Evolutionary conservation across 495 filamentous ascomycete genomes (phyloP).

Genomic region (Ramalina intermedia): DNA sequence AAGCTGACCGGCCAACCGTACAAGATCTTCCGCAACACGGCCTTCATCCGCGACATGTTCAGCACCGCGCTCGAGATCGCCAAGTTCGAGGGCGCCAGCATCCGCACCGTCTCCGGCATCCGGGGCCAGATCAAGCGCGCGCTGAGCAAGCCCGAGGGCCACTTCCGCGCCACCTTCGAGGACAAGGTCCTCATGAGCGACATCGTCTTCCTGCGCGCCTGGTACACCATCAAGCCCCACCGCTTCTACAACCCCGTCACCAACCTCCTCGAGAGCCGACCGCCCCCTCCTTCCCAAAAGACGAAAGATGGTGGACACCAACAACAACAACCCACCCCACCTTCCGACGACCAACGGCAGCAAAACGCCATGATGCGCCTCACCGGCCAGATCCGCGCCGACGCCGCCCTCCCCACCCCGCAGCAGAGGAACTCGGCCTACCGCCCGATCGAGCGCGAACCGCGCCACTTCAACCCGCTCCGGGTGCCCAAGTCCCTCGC

Average conservation of each 20-base stretch:
- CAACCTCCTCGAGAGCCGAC: conserved; percentile 51
- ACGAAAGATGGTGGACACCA: background rate
- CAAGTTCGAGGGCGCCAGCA: conserved; percentile 92
- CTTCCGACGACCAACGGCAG: conserved; percentile 40
- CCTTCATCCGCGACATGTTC: conserved; percentile 99
- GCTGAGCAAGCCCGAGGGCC: conserved; percentile 77
- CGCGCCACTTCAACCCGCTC: conserved; percentile 86
- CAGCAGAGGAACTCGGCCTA: conserved; percentile 68
- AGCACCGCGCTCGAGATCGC: conserved; percentile 79
- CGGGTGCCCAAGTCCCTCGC: conserved; percentile 74
- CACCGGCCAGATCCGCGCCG: conserved; percentile 82
- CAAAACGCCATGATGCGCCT: conserved; percentile 54
- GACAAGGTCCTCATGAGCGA: conserved; percentile 96
- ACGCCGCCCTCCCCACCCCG: conserved; percentile 61
- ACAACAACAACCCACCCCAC: conserved; percentile 18
- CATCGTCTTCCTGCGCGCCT: conserved; percentile 87
- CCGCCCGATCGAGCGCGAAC: conserved; percentile 61
- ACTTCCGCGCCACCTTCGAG: conserved; percentile 93
- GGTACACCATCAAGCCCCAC: conserved; percentile 90
- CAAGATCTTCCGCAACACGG: conserved; percentile 99
- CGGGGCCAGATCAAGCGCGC: conserved; percentile 94
- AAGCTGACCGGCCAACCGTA: conserved; percentile 84
- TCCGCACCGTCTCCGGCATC: conserved; percentile 90
- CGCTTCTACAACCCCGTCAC: conserved; percentile 95
- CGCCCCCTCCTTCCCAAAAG: conserved; percentile 15